Evolutionary conservation across 108 stramenopile species (phyloP).

Genomic region (Cyclotella atomus): DNA sequence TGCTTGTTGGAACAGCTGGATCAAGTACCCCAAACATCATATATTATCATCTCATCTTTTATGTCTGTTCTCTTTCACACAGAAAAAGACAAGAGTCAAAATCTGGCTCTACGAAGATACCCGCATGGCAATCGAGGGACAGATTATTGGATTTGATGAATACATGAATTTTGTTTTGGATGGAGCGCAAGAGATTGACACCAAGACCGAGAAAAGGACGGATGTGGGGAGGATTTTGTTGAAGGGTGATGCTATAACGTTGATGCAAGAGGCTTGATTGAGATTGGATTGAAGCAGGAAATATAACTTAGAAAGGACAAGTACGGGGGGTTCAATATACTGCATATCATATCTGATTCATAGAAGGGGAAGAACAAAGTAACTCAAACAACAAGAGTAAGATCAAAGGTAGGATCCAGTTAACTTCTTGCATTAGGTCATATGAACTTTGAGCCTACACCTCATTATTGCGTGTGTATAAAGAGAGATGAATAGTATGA

Average conservation of each 20-base stretch:
- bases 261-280: slow-evolving; percentile 86
- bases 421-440: not conserved
- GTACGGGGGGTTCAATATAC: too few species aligned
- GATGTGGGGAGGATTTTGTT: slow-evolving; percentile 94
- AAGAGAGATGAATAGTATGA: too few species aligned
- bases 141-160: slow-evolving; percentile 95
- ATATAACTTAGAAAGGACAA: too few species aligned
- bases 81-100: slow-evolving; percentile 92
- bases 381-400: not conserved
- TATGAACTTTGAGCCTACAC: not conserved
- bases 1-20: too few species aligned
- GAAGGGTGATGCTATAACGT: slow-evolving; percentile 98
- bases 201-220: slow-evolving; percentile 65
- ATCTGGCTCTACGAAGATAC: slow-evolving; percentile 99
- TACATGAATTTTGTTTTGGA: slow-evolving; percentile 91
- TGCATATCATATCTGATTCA: not conserved
- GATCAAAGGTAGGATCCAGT: not conserved
- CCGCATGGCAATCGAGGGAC: slow-evolving; percentile 95
- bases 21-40: too few species aligned
- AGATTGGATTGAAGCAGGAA: not conserved
- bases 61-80: slow-evolving; percentile 11
- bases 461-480: too few species aligned
- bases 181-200: slow-evolving; percentile 93
- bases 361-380: not conserved
- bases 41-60: slow-evolving; percentile 14